Conservation (phyloP, 208 protist genomes). For the Trypanosomatidae sp. region DNA sequence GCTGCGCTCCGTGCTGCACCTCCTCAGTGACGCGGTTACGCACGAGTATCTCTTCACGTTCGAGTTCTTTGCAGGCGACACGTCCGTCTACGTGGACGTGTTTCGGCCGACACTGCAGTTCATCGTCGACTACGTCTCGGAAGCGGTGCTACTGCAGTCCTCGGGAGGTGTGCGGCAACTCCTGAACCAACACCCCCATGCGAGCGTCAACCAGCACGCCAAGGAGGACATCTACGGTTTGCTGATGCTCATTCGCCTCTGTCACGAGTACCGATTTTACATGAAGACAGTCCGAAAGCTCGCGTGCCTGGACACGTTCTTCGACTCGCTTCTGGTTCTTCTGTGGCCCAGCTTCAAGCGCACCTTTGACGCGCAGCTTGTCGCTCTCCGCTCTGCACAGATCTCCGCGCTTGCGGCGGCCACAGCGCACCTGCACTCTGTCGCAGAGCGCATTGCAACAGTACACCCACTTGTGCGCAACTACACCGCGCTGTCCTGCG, state of each 20-base stretch:
- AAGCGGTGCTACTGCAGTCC: constrained; percentile 61
- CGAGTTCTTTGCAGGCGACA: constrained; percentile 81
- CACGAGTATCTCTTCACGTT: constrained; percentile 91
- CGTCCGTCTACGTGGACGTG: constrained; percentile 75
- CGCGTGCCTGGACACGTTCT: constrained; percentile 80
- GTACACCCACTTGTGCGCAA: constrained; percentile 65
- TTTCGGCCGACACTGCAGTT: constrained; percentile 81
- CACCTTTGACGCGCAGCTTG: constrained; percentile 68
- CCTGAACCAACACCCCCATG: constrained; percentile 43
- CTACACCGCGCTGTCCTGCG: constrained; percentile 21
- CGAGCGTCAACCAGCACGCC: constrained; percentile 49
- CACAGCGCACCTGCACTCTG: constrained; percentile 20
- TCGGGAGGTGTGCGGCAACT: constrained; percentile 34
- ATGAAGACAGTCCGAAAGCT: constrained; percentile 72
- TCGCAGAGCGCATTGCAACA: constrained; percentile 31
- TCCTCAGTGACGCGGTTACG: constrained; percentile 79
- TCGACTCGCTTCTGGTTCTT: constrained; percentile 68
- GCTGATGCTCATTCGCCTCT: constrained; percentile 71
- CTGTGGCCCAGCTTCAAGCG: constrained; percentile 82
- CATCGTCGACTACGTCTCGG: constrained; percentile 78
- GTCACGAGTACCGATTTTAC: constrained; percentile 73
- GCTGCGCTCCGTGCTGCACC: constrained; percentile 66
- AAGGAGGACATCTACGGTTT: constrained; percentile 77
- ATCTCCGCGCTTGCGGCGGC: constrained; percentile 14
- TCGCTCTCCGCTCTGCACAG: constrained; percentile 48